Conservation (phyloP, 495 filamentous ascomycete species). For the Jackrogersella multiformis region DNA sequence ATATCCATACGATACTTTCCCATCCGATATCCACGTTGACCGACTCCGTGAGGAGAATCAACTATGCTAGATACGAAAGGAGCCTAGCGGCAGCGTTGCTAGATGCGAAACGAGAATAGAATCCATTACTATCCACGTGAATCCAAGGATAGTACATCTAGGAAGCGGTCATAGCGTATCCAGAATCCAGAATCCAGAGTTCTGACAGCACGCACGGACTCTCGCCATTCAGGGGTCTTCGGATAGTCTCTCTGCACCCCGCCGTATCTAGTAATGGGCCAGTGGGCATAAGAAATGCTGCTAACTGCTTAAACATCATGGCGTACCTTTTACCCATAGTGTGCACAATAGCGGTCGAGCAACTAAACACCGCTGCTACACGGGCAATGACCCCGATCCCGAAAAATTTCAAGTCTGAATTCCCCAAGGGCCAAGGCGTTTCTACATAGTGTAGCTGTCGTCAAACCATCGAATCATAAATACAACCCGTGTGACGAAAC, state of each 20-base stretch:
- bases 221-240: not conserved
- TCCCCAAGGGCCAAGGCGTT: no score
- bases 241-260: slow-evolving; percentile 23
- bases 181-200: slow-evolving; percentile 13
- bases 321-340: no score
- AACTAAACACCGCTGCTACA: no score
- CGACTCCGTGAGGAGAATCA: slow-evolving; percentile 2
- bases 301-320: not conserved
- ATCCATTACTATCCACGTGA: slow-evolving; percentile 33
- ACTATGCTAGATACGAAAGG: slow-evolving; percentile 6
- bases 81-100: slow-evolving; percentile 15
- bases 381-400: not conserved
- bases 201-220: slow-evolving; percentile 14
- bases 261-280: slow-evolving; percentile 33
- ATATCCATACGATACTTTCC: not conserved
- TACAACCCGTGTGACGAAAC: slow-evolving; percentile 5
- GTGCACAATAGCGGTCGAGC: not conserved
- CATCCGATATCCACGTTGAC: slow-evolving; percentile 7
- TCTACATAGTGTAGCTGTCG: no score
- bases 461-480: not conserved
- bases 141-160: slow-evolving; percentile 27
- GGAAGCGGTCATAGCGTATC: slow-evolving; percentile 34
- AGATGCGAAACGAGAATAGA: slow-evolving; percentile 23
- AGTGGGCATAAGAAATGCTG: slow-evolving; percentile 17
- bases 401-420: not conserved